Conservation (phyloP, 2,329 filamentous ascomycete species). For the Colletotrichum shisoi region DNA sequence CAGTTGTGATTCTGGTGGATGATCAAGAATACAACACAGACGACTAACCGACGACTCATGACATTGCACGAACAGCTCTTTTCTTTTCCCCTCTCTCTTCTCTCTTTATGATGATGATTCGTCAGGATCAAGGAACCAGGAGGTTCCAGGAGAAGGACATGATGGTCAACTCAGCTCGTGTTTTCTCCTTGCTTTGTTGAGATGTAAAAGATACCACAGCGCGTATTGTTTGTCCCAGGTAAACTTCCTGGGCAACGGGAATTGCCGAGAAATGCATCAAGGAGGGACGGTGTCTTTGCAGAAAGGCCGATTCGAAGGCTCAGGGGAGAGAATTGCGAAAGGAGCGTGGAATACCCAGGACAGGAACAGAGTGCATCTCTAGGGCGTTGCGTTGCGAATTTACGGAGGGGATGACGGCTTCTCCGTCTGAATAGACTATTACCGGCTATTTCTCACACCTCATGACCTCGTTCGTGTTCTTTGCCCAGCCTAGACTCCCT, state of each 20-base stretch:
- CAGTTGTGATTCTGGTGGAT: conserved; percentile 74
- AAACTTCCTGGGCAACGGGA: not conserved
- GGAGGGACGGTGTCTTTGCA: conserved; percentile 10
- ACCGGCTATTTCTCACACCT: not conserved
- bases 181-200: conserved; percentile 22
- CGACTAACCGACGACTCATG: conserved; percentile 35
- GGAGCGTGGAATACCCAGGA: conserved; percentile 30
- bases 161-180: not conserved
- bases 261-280: not conserved
- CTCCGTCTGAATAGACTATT: conserved; percentile 20
- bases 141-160: not conserved
- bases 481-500: conserved; percentile 21
- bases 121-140: conserved; percentile 7
- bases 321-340: not conserved
- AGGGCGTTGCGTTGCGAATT: conserved; percentile 17
- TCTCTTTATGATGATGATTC: conserved; percentile 12
- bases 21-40: conserved; percentile 43
- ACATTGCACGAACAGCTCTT: conserved; percentile 13
- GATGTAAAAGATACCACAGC: conserved; percentile 33
- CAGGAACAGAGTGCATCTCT: conserved; percentile 31
- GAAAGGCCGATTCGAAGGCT: not conserved
- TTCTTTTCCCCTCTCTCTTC: not conserved
- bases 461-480: not conserved
- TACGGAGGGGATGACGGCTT: not conserved
- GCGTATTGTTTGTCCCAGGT: conserved; percentile 20